Percentiles rank a stretch among this genome's conserved stretches.
phyloP scores from a whole-genome alignment of 78 protist species.

The Emiliania huxleyi region DNA sequence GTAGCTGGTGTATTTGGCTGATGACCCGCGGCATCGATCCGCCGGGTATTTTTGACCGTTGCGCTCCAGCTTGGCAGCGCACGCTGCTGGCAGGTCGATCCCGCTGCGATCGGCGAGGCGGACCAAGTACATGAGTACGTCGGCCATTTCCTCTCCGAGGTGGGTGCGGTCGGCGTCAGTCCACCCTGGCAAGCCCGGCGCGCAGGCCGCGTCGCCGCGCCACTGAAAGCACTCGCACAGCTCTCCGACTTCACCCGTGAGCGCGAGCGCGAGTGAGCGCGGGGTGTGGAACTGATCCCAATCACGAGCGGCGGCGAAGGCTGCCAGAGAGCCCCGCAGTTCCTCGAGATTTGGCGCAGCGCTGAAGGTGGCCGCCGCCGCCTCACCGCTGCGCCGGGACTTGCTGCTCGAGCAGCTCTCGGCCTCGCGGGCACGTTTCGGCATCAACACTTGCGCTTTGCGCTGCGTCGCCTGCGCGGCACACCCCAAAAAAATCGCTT shows the following conservation, averaged over 20 bases:
- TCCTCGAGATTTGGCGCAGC: neutral
- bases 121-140: conserved; percentile 54
- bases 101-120: conserved; percentile 55
- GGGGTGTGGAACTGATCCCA: conserved; percentile 40
- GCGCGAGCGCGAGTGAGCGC: conserved; percentile 22
- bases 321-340: neutral
- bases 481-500: no score
- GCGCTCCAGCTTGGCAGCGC: neutral
- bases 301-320: neutral
- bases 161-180: conserved; percentile 26
- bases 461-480: no score
- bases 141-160: conserved; percentile 58
- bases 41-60: conserved; percentile 51
- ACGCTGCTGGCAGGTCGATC: conserved; percentile 49
- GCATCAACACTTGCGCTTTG: no score
- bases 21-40: neutral
- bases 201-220: neutral
- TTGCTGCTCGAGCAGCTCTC: no score
- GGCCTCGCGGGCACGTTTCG: no score
- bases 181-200: conserved; percentile 21
- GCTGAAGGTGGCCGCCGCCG: no score
- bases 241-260: conserved; percentile 34
- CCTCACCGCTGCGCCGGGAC: no score
- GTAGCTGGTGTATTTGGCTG: neutral
- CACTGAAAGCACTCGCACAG: conserved; percentile 39